Conservation (phyloP, 2,329 filamentous ascomycete species). For the Penicillium corylophilum region DNA sequence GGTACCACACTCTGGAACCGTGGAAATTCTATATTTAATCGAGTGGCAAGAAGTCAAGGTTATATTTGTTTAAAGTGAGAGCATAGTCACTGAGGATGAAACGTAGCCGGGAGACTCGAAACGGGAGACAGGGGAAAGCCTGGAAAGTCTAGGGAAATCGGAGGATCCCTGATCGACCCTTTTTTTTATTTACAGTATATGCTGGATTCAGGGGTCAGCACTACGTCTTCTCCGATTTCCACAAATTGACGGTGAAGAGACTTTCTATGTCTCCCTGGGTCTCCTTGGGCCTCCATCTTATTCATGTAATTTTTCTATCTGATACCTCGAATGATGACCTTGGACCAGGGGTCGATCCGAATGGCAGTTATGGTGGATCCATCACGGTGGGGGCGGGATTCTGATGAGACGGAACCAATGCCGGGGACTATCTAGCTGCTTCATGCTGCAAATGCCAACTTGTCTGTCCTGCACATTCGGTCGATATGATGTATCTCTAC, state of each 20-base stretch:
- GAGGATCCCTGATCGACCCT: background rate
- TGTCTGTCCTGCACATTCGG: background rate
- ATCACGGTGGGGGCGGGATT: background rate
- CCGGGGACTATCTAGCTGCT: background rate
- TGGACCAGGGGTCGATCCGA: background rate
- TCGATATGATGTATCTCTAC: conserved; percentile 3
- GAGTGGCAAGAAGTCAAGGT: background rate
- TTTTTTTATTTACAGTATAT: background rate
- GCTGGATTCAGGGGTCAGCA: background rate
- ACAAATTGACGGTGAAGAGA: background rate
- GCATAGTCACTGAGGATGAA: background rate
- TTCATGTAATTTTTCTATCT: background rate
- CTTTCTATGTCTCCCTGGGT: no score
- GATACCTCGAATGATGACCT: background rate
- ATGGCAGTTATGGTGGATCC: conserved; percentile 2
- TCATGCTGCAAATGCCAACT: background rate
- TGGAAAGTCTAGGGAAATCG: background rate
- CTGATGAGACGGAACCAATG: background rate
- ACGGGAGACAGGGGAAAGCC: conserved; percentile 7
- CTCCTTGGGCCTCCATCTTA: no score
- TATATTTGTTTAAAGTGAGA: background rate
- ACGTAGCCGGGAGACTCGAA: conserved; percentile 2
- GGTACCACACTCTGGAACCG: conserved; percentile 1
- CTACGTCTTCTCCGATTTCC: background rate
- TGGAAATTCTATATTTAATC: background rate